Evolutionary conservation across 495 filamentous ascomycete genomes (phyloP).

Genomic region (Collariella sp.): DNA sequence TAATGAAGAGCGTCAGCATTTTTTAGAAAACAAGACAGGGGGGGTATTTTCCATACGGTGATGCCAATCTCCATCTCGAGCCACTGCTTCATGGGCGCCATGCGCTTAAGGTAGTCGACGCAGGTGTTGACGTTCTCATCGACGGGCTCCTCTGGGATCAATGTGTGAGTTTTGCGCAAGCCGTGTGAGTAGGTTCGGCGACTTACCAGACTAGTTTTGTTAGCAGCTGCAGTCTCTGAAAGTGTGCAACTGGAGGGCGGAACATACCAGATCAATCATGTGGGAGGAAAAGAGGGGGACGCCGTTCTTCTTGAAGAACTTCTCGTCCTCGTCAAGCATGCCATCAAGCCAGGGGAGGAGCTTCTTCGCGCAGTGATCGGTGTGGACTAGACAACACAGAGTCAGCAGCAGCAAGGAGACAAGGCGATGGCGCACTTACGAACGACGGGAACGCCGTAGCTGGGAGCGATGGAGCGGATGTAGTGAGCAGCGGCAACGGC

Average conservation of each 20-base stretch:
- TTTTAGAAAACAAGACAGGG: too few species aligned
- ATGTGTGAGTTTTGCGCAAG: not conserved
- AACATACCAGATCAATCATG: slow-evolving; percentile 79
- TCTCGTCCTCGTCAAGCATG: slow-evolving; percentile 87
- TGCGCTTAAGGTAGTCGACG: slow-evolving; percentile 81
- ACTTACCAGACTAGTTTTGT: slow-evolving; percentile 18
- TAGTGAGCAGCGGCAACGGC: slow-evolving; percentile 85
- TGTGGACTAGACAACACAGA: slow-evolving; percentile 15
- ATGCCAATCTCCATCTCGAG: slow-evolving; percentile 77
- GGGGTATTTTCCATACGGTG: slow-evolving; percentile 18
- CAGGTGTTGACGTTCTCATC: slow-evolving; percentile 88
- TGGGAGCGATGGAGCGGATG: slow-evolving; percentile 78
- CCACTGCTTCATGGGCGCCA: slow-evolving; percentile 94
- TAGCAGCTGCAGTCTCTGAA: not conserved
- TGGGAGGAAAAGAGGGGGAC: slow-evolving; percentile 90
- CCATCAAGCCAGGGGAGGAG: slow-evolving; percentile 88
- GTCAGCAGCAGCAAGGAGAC: not conserved
- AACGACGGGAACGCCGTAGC: slow-evolving; percentile 84
- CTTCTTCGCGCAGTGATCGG: slow-evolving; percentile 86
- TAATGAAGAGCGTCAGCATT: slow-evolving; percentile 6
- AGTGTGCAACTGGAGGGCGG: not conserved
- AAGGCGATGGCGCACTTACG: slow-evolving; percentile 53
- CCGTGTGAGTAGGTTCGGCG: not conserved
- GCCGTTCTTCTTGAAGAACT: slow-evolving; percentile 82
- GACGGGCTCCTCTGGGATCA: slow-evolving; percentile 67